Base-by-base conservation (phyloP, 495 filamentous ascomycete species). In the Aspergillus heteromorphus region DNA sequence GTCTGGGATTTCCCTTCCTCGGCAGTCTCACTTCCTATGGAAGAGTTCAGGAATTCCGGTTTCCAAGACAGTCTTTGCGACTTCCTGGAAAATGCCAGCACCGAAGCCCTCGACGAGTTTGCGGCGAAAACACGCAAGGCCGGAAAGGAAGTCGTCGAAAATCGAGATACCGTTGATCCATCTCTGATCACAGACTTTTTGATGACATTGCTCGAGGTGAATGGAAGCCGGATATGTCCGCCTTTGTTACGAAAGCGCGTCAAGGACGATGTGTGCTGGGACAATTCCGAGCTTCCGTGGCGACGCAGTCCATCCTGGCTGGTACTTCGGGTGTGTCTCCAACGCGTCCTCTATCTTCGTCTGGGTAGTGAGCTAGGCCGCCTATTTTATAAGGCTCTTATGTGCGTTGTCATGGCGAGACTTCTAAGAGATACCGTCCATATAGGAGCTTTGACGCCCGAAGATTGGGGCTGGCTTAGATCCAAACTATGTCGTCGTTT, bases 401-500 rank as follows among this genome's bases (percentile, higher is more conserved):
- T 83, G 3, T 75, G 71, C 47, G 20, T 70, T 19, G 14, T 79
- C 1, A 53, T 84, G 5, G 57, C 73, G 2, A 53, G 69, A 0
- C 55, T 85, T 14, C 58, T 84, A 4, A 59, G 65, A 2, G 73
- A 77, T 5, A 68, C 51, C 23, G 40, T 62, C 3, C n/a, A 55
- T 4, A 49, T 55, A 0, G 20, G 21, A n/a, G 17, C 41, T 10
- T n/a, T 79, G 0, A 41, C 42, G 16, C 60, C 62, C 6, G 73
- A 77, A 11, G 34, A 60, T 23, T 42, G 60, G 1, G 57, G 66
- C 16, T 72, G 73, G 17, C 67, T 83, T 0, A 78, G 68, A 36
- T 50, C 73, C 13, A 87, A 87, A 55, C 69, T 88, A 8, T 80
- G 78, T 53, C 78, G 83, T 25, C 82, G 84, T 13, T 66, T 87